Percentiles rank a stretch among this genome's conserved stretches.
Evolutionary conservation across 441 rosid species (phyloP).

Genomic region (Populus hybrid): DNA sequence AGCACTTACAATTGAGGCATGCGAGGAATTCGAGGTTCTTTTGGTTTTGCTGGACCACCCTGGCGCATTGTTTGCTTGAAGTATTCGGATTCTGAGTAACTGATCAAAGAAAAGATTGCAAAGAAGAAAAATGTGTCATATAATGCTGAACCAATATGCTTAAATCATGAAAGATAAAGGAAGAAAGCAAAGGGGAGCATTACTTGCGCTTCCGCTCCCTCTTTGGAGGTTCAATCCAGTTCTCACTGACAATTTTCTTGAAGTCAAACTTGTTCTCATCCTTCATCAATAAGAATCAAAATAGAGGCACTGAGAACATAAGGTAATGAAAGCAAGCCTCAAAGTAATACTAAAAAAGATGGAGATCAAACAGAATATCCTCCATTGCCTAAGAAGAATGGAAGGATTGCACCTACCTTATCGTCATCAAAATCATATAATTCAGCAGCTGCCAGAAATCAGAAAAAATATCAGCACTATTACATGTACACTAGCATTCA

Average conservation of each 20-base stretch:
- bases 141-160: slow-evolving; percentile 10
- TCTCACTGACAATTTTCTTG: slow-evolving; percentile 92
- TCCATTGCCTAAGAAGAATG: slow-evolving; percentile 17
- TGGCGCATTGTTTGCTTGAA: slow-evolving; percentile 97
- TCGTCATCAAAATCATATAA: slow-evolving; percentile 85
- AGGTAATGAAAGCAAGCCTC: slow-evolving; percentile 9
- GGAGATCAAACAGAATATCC: slow-evolving; percentile 21
- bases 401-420: slow-evolving; percentile 35
- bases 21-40: slow-evolving; percentile 98
- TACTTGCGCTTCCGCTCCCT: slow-evolving; percentile 99
- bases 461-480: slow-evolving; percentile 5
- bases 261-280: slow-evolving; percentile 96
- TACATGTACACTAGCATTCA: background rate
- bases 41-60: slow-evolving; percentile 95
- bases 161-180: background rate
- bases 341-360: slow-evolving; percentile 6
- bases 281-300: slow-evolving; percentile 39
- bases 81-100: slow-evolving; percentile 98
- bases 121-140: background rate
- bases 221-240: slow-evolving; percentile 99
- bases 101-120: slow-evolving; percentile 21
- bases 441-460: slow-evolving; percentile 67
- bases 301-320: slow-evolving; percentile 8
- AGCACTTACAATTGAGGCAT: slow-evolving; percentile 92
- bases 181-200: slow-evolving; percentile 16